A percentile compares a stretch with the other conserved stretches of the same genome.
These are phyloP conservation scores for Phyllachora maydis DNA, from an alignment of 2,329 filamentous ascomycete species.

Conservation along the genomic window DNA sequence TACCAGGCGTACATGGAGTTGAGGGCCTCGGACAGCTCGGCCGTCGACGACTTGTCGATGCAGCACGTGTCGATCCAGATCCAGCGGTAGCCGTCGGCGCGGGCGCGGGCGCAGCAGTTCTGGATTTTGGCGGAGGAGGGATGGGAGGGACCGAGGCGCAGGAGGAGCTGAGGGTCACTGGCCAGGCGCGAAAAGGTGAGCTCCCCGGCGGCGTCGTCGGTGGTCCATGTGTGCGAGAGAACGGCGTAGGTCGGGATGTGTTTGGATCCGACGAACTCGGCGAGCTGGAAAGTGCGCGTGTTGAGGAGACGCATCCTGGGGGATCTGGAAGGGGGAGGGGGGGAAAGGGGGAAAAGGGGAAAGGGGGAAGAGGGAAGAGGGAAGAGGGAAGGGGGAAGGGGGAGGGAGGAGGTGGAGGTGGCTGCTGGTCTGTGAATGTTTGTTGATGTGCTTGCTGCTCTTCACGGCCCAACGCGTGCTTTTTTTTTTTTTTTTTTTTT, in stretches of 20 bases:
- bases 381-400: too few species aligned
- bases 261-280: not conserved
- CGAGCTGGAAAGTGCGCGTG: not conserved
- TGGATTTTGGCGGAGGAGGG: slow-evolving; percentile 1
- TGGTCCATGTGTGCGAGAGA: slow-evolving; percentile 2
- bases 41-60: slow-evolving; percentile 3
- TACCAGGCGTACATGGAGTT: slow-evolving; percentile 3
- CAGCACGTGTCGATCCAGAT: slow-evolving; percentile 3
- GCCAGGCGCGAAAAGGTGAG: slow-evolving; percentile 1
- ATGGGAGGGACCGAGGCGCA: too few species aligned
- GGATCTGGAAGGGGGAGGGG: too few species aligned
- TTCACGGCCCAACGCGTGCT: too few species aligned
- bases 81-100: not conserved
- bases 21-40: slow-evolving; percentile 3
- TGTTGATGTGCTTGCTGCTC: too few species aligned
- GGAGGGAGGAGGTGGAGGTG: too few species aligned
- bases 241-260: slow-evolving; percentile 1
- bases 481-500: too few species aligned
- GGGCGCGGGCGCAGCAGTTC: not conserved
- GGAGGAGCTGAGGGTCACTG: not conserved
- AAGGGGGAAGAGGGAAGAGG: too few species aligned
- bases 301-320: slow-evolving; percentile 1
- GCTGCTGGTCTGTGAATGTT: too few species aligned
- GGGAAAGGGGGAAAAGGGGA: too few species aligned
- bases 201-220: slow-evolving; percentile 1